Evolutionary conservation across 371 early-diverging fungal species (phyloP).

Genomic region (Mortierella sp.): DNA sequence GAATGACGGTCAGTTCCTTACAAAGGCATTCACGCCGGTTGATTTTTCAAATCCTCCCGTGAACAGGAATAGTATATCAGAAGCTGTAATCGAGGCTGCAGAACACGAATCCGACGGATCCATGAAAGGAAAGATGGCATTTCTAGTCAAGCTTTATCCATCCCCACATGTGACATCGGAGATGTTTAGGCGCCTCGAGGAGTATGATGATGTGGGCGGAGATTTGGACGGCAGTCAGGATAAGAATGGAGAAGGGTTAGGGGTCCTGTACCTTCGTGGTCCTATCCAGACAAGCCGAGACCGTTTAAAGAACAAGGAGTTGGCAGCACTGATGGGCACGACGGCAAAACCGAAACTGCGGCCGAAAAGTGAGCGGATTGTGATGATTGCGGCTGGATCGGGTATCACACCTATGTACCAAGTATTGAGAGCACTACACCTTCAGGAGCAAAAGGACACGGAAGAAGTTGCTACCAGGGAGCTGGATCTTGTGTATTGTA

Average conservation of each 20-base stretch:
- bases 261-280: conserved; percentile 39
- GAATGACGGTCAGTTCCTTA: conserved; percentile 15
- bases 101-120: background rate
- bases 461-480: background rate
- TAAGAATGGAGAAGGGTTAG: background rate
- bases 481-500: conserved; percentile 49
- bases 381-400: conserved; percentile 53
- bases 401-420: conserved; percentile 56
- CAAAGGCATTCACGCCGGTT: conserved; percentile 46
- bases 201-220: background rate
- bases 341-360: background rate
- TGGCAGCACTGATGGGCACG: background rate
- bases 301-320: conserved; percentile 2
- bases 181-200: conserved; percentile 31
- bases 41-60: conserved; percentile 13
- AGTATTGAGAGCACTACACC: conserved; percentile 24
- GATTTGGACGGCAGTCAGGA: no score
- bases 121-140: conserved; percentile 26
- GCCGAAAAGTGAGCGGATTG: conserved; percentile 14
- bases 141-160: conserved; percentile 48
- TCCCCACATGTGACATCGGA: conserved; percentile 43
- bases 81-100: background rate
- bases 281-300: conserved; percentile 37
- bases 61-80: background rate
- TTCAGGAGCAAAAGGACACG: conserved; percentile 5